A percentile compares a stretch with the other conserved stretches of the same genome.
phyloP scores from a whole-genome alignment of 768 basidiomycete genomes.

The Cystofilobasidium capitatum region DNA sequence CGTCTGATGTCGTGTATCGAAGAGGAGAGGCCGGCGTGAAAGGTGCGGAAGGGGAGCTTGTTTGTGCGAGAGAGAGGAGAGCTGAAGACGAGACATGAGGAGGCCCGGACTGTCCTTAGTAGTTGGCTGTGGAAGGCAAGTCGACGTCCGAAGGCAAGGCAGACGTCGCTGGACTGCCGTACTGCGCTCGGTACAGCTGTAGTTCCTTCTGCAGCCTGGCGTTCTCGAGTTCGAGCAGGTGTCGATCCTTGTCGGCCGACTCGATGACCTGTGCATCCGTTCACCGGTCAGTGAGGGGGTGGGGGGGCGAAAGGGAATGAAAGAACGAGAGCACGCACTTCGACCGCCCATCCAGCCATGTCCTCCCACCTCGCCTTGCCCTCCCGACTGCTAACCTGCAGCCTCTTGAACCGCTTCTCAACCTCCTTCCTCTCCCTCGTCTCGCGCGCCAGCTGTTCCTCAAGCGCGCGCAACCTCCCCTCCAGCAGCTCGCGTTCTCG shows the following conservation, averaged over 20 bases:
- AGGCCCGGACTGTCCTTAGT: too few relatives aligned
- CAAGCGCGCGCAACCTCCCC: background rate
- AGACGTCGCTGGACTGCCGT: background rate
- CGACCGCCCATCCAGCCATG: constrained; percentile 1
- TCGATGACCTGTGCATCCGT: background rate
- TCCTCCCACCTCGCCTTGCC: constrained; percentile 4
- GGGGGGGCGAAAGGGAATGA: background rate
- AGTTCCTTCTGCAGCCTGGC: background rate
- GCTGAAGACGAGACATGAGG: too few relatives aligned
- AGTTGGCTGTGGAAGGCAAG: too few relatives aligned
- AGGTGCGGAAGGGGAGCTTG: too few relatives aligned
- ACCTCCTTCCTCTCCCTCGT: background rate
- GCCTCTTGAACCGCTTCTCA: background rate
- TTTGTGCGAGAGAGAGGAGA: too few relatives aligned
- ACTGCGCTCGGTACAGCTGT: background rate
- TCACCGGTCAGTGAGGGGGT: background rate
- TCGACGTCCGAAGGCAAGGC: background rate
- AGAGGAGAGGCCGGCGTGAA: too few relatives aligned
- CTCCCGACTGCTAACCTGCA: background rate
- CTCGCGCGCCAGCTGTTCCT: background rate
- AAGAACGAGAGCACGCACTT: background rate
- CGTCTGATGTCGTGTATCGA: too few relatives aligned
- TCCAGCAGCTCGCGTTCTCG: background rate
- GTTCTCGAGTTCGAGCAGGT: constrained; percentile 3
- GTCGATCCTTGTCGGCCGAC: background rate